These are phyloP conservation scores for Ceratopteris richardii DNA, from an alignment of 75 land plant species.

Conservation along the genomic window DNA sequence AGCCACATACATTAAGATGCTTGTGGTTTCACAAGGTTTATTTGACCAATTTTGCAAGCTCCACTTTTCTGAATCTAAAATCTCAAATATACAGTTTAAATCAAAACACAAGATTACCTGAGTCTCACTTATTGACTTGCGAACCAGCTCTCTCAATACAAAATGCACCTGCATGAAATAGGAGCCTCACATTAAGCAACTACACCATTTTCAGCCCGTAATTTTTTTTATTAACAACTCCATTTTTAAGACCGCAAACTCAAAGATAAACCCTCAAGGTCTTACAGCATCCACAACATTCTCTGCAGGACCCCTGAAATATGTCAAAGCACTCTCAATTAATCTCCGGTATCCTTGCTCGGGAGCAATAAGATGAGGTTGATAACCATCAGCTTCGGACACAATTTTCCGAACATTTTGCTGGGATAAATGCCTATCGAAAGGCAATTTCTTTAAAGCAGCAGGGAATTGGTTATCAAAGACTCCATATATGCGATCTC, in stretches of 20 bases:
- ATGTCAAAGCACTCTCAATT: constrained; percentile 52
- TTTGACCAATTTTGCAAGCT: neutral
- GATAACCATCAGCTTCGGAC: constrained; percentile 90
- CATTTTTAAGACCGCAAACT: too few relatives aligned
- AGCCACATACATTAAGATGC: neutral
- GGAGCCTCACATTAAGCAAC: too few relatives aligned
- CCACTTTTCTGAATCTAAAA: neutral
- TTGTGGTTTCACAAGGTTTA: neutral
- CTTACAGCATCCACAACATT: constrained; percentile 85
- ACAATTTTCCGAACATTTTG: constrained; percentile 70
- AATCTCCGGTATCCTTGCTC: constrained; percentile 85
- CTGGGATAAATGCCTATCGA: constrained; percentile 69
- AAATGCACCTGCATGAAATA: constrained; percentile 56
- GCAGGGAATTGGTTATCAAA: constrained; percentile 83
- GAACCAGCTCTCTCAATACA: constrained; percentile 61
- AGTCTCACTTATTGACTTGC: constrained; percentile 62
- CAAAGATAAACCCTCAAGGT: neutral
- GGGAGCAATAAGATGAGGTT: constrained; percentile 89
- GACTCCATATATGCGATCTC: constrained; percentile 71
- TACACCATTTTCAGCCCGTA: too few relatives aligned
- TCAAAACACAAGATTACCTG: constrained; percentile 26
- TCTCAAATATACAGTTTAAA: too few relatives aligned
- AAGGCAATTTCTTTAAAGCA: constrained; percentile 68
- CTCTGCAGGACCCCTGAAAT: constrained; percentile 82
- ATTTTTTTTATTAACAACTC: too few relatives aligned